Conservation (phyloP, 768 basidiomycete species). For the Hortiboletus campestris region DNA sequence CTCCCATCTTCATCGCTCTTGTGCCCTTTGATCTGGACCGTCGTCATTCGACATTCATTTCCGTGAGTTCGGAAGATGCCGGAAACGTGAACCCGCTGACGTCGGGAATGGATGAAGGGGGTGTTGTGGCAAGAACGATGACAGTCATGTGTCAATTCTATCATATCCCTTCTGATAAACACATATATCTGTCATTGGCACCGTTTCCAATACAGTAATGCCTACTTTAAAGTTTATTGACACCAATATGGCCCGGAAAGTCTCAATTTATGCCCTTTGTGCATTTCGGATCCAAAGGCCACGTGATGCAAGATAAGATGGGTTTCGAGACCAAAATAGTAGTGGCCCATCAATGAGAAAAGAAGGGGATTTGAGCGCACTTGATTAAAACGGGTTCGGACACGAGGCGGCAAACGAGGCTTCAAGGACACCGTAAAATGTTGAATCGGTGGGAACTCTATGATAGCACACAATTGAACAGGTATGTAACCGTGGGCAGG, state of each 20-base stretch:
- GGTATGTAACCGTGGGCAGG: neutral
- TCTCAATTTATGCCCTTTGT: neutral
- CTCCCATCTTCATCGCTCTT: neutral
- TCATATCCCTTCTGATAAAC: too few species aligned
- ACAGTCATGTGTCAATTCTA: too few species aligned
- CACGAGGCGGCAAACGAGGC: constrained; percentile 18
- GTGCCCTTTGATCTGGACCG: neutral
- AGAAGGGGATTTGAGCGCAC: neutral
- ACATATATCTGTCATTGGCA: neutral
- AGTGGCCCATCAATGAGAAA: neutral
- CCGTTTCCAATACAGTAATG: too few species aligned
- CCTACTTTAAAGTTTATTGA: too few species aligned
- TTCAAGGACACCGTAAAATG: constrained; percentile 6
- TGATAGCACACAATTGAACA: neutral
- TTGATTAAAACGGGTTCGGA: neutral
- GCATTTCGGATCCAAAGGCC: neutral
- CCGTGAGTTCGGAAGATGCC: neutral
- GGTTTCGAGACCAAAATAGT: neutral
- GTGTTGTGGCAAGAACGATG: too few species aligned
- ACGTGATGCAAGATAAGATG: neutral
- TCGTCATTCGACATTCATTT: neutral
- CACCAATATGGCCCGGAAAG: neutral
- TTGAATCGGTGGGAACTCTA: neutral
- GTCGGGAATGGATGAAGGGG: neutral
- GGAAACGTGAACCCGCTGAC: neutral